Base-by-base conservation (phyloP, 1,284 basidiomycete species). In the Ustilago tritici region DNA sequence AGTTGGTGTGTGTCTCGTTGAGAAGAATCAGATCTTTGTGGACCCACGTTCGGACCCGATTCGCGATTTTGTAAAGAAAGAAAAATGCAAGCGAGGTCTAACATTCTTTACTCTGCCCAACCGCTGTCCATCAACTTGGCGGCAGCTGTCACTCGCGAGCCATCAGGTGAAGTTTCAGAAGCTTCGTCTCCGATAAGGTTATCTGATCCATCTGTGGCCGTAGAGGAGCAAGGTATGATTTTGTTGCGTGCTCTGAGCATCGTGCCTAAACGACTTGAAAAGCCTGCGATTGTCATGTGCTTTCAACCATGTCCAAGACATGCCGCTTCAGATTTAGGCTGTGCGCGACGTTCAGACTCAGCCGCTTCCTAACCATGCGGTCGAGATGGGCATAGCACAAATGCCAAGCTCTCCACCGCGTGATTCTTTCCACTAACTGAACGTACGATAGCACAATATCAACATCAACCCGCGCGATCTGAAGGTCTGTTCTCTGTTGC, bases 401-500 rank as follows among this genome's bases (percentile, higher is more conserved):
- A 8, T 46, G 41, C 38, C 23, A 50, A 14, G 9, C 49, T 32
- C 7, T 28, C 28, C 3, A 15, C 49, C 49, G 31, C 31, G 28
- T 50, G 49, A 2, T 8, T 19, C 28, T 28, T 19, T 32, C 49
- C 9, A 7, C n/a, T n/a, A 23, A 31, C 19, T 49, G 6, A 43
- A 46, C 38, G 31, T 31, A 28, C 54, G 61, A 11, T 73, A 57
- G 61, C 61, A 63, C 32, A 41, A 60, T 8, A 56, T 56, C 38
- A 40, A 61, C 61, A 46, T 73, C 58, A 46, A 46, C 3, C 41
- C 58, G 2, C 31, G 40, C 12, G 61, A 65, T 14, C 56, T 73
- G 56, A 56, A 61, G 50, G 46, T 73, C 32, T 73, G 70, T 54
- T 47, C 61, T 10, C 9, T 68, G 8, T 65, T 49, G 17, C 49